Evolutionary conservation across 495 filamentous ascomycete genomes (phyloP), one percentile per base, ranked within the genome.

Genomic region (Penicillium bovifimosum): DNA sequence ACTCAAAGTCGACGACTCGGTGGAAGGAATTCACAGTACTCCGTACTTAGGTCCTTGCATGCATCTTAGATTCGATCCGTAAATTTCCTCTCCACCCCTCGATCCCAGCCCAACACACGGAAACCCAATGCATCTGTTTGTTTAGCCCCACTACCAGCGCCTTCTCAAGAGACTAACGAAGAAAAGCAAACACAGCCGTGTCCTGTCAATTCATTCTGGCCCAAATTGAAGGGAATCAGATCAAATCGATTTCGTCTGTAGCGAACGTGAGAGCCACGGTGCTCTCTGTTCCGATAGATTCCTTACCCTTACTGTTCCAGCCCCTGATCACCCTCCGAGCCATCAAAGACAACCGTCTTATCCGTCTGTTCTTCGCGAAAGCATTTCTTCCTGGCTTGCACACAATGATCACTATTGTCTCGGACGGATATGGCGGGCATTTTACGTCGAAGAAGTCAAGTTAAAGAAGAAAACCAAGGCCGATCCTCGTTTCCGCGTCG

Each of bases 361-460:
- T 5, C 63, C 68, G 31, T 52, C 60, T 6, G 48, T 68, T 4
- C 51, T 74, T 32, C 63, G 67, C 4, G 61, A 75, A 39, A 62
- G 56, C 34, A 60, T 78, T 3, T 62, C 68, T 6, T 42, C 63
- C 11, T 79, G 76, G 76, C 63, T 80, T 9, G 67, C 68, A 6
- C 56, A 68, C 11, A 66, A 67, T 45, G 58, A 69, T 0, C 76
- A 79, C 46, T 45, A 52, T 7, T 74, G 74, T 32, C 51, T 78
- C 0, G 73, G 75, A 14, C 64, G 76, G 26, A 68, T 36, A 11
- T 80, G 77, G 76, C 65, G 66, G n/a, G 66, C 76, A 0, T 78
- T 77, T 39, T 77, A 60, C 42, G 62, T 75, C 13, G 76, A 75
- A 45, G 67, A 75, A 27, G 65, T 70, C 10, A 67, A 66, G 31